Evolutionary conservation across 805 yeast genomes (phyloP), one percentile per base, ranked within the genome.

Genomic region (Helenozyma rhizophorensis): DNA sequence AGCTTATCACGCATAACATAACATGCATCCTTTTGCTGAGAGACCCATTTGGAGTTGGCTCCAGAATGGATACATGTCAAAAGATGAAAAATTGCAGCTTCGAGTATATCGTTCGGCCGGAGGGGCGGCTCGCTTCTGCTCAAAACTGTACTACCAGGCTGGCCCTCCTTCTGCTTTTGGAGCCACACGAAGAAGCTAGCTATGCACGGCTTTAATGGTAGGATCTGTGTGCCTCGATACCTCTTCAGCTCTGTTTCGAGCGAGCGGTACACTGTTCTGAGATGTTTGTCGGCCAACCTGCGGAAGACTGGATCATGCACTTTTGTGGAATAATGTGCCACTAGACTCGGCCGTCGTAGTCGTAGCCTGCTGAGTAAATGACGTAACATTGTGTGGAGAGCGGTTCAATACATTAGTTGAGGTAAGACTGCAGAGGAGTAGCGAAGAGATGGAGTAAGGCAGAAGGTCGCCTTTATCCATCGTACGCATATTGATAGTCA

Each of bases 201-300:
- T 6, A 47, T 29, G 11, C 34, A 27, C 7, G 53, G 54, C 12
- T 35, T 36, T 22, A 36, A 23, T n/a, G 31, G 23, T 18, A 25
- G 18, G 23, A 6, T 17, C 2, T 25, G 21, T 14, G 14, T 13
- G 12, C 23, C 24, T 13, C 34, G 29, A 16, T 40, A 45, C 6
- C 31, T 25, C 3, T 23, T 21, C 4, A 43, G 34, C 26, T 48
- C 48, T 7, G 38, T 33, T 16, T 35, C 42, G 6, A 48, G 23
- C n/a, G 40, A 39, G 18, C 48, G 43, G 34, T 34, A 45, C 18
- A 25, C 28, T 7, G 27, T 32, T 23, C 54, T 43, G 28, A 48
- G 53, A 14, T 42, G 19, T 13, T 39, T 43, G 33, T 46, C 50
- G 13, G 45, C 41, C 32, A 46, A 37, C 9, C 50, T 40, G 14